Evolutionary conservation across 306 rosid species (phyloP), one percentile per base, ranked within the genome.

Genomic region (Cyamopsis tetragonoloba): DNA sequence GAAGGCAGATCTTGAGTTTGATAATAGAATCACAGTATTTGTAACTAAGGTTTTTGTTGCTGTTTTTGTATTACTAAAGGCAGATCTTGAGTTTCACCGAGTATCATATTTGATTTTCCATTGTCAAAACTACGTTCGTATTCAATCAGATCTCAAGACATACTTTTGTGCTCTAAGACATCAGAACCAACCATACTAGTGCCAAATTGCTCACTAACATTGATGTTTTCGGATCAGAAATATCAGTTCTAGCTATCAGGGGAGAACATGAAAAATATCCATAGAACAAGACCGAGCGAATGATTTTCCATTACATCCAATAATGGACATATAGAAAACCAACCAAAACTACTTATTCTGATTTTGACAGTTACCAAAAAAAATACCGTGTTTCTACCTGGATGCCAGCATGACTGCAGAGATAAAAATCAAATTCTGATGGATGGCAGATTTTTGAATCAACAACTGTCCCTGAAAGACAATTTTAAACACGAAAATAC

Each of bases 371-470:
- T 6, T 49, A 19, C 37, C 2, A 39, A 34, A 31, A 22, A 15
- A 6, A 22, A 34, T 5, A 34, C 2, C n/a, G 6, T 35, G 7
- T 18, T 58, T 15, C 30, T 77, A 88, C 97, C 96, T 91, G 92
- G 53, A 91, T 84, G 54, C 97, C 96, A 42, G 97, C 97, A 63
- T 91, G 97, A 78, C 97, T 91, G 79, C 97, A 91, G 60, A 91
- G 97, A 80, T 91, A 91, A 71, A 91, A 91, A 83, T 91, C 96
- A 71, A 86, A 86, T 67, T 88, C 97, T 15, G 97, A 84, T 17
- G 97, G 97, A 77, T 91, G 97, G 58, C 97, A 91, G 67, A 91
- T 91, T 77, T 86, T 91, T 13, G 97, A 24, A 71, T 91, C 97
- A 37, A 91, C 89, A 30, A 91, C 97, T 3, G 96, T 91, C 24